Evolutionary conservation across 2,329 filamentous ascomycete species (phyloP).

Genomic region (Capronia americana): DNA sequence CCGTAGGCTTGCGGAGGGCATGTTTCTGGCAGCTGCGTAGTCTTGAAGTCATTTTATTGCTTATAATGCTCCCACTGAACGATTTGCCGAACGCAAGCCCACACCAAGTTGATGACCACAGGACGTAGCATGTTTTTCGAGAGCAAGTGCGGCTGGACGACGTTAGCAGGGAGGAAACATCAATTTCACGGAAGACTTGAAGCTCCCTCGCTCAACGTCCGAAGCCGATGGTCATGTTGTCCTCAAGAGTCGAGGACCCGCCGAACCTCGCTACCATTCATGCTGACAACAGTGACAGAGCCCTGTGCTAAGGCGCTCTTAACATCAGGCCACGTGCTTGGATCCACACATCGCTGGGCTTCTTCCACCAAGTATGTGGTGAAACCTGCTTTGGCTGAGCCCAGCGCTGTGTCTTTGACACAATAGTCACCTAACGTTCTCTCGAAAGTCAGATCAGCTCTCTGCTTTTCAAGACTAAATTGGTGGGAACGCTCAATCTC

Average conservation of each 20-base stretch:
- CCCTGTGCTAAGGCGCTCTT: slow-evolving; percentile 27
- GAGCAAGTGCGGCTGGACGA: not conserved
- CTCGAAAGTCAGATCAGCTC: not conserved
- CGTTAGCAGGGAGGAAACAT: not conserved
- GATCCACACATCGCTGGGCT: slow-evolving; percentile 75
- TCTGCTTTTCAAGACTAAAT: not conserved
- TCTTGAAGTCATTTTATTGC: not conserved
- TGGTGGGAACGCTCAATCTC: not conserved
- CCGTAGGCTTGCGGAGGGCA: not conserved
- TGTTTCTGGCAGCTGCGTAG: not conserved
- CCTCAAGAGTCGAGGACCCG: slow-evolving; percentile 26
- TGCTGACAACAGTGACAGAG: slow-evolving; percentile 32
- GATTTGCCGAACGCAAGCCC: not conserved
- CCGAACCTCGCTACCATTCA: slow-evolving; percentile 29
- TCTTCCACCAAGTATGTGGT: slow-evolving; percentile 77
- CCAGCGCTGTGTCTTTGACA: slow-evolving; percentile 79
- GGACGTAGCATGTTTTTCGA: not conserved
- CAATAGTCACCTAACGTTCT: slow-evolving; percentile 71
- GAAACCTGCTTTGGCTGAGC: slow-evolving; percentile 79
- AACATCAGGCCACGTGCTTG: slow-evolving; percentile 62
- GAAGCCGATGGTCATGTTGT: not conserved
- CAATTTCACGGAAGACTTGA: not conserved
- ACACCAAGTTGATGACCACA: not conserved
- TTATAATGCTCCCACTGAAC: not conserved
- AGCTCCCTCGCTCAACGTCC: not conserved